Percentiles rank a stretch among this genome's conserved stretches.
Conservation (phyloP, 768 basidiomycete genomes). For the Naematelia aurantialba region DNA sequence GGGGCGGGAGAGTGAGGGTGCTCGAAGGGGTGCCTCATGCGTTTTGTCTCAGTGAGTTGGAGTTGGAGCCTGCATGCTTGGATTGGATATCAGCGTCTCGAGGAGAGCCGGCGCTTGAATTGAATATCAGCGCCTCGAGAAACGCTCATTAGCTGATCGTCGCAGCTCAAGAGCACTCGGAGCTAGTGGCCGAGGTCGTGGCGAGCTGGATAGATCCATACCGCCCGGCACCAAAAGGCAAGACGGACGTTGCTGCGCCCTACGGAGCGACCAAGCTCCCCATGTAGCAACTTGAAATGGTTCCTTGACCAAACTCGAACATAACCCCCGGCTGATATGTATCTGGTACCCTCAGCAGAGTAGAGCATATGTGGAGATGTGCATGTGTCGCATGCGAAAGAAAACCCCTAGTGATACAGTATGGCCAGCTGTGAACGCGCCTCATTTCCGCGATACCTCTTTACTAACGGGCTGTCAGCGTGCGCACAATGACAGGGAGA, state of each 20-base stretch:
- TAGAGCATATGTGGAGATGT: background rate
- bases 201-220: slow-evolving; percentile 31
- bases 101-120: too few relatives aligned
- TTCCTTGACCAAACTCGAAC: too few relatives aligned
- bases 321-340: too few relatives aligned
- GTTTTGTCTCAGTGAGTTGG: slow-evolving; percentile 68
- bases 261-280: background rate
- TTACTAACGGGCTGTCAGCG: slow-evolving; percentile 8
- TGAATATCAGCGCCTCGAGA: too few relatives aligned
- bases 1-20: slow-evolving; percentile 55
- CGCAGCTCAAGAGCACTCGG: slow-evolving; percentile 19
- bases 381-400: background rate
- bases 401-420: background rate
- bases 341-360: too few relatives aligned
- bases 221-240: background rate
- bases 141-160: too few relatives aligned
- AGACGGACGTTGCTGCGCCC: background rate
- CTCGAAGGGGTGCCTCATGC: slow-evolving; percentile 61
- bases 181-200: slow-evolving; percentile 24
- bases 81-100: too few relatives aligned
- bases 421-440: background rate
- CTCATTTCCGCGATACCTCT: slow-evolving; percentile 6
- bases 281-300: too few relatives aligned
- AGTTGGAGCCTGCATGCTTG: slow-evolving; percentile 17
- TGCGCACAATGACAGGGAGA: background rate